Evolutionary conservation across 176 grass and related monocot genomes (phyloP).

Genomic region (Phyllostachys edulis): DNA sequence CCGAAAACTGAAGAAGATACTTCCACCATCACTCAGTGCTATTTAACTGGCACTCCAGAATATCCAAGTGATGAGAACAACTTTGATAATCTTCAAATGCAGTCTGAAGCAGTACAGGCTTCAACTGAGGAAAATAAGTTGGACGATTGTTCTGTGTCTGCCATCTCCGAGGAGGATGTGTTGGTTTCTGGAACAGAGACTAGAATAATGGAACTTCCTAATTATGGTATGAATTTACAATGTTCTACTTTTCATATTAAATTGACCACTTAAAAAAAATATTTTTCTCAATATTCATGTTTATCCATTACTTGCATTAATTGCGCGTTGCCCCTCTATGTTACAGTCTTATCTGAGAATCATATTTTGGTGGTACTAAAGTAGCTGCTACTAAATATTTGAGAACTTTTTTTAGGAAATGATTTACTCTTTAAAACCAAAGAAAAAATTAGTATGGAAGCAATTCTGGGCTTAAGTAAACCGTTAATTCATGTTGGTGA

Average conservation of each 20-base stretch:
- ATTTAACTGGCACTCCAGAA: slow-evolving; percentile 29
- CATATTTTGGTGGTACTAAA: slow-evolving; percentile 16
- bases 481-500: not conserved
- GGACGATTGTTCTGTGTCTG: slow-evolving; percentile 52
- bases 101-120: slow-evolving; percentile 37
- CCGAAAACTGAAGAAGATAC: slow-evolving; percentile 39
- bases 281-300: not conserved
- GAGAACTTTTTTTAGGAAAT: not conserved
- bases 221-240: slow-evolving; percentile 51
- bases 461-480: slow-evolving; percentile 8
- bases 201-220: slow-evolving; percentile 46
- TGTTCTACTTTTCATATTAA: not conserved
- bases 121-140: slow-evolving; percentile 37
- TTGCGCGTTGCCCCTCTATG: not conserved
- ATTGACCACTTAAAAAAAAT: slow-evolving; percentile 10
- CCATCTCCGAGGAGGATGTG: slow-evolving; percentile 48
- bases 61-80: slow-evolving; percentile 31
- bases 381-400: not conserved
- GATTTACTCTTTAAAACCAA: slow-evolving; percentile 20
- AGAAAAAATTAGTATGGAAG: not conserved
- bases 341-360: slow-evolving; percentile 1
- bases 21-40: slow-evolving; percentile 17
- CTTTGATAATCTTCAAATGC: slow-evolving; percentile 43
- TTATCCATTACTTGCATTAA: not conserved
- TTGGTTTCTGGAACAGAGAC: slow-evolving; percentile 47